Evolutionary conservation across 192 early-diverging fungal genomes (phyloP).

Genomic region (Funneliformis geosporum): DNA sequence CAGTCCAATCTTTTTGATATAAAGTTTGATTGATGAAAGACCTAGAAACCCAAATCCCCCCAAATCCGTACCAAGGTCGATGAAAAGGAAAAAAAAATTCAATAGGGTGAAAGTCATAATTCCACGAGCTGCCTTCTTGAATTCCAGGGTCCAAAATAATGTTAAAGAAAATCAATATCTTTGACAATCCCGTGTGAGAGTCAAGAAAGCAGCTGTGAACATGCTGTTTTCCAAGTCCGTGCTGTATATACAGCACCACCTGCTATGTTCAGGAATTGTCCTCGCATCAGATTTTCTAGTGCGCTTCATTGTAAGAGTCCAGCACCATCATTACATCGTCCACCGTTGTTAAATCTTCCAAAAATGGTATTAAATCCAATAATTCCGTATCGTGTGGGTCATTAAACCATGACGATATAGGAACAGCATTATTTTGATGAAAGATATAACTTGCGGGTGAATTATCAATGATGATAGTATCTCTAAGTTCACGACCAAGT

Average conservation of each 20-base stretch:
- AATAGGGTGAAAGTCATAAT: neutral
- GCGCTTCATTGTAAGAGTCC: constrained; percentile 53
- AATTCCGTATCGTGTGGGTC: constrained; percentile 96
- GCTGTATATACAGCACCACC: neutral
- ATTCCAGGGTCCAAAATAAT: constrained; percentile 24
- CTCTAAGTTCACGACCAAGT: constrained; percentile 81
- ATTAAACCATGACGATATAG: constrained; percentile 95
- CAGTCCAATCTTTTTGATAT: neutral
- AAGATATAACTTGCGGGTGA: constrained; percentile 95
- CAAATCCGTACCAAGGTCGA: neutral
- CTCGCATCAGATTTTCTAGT: constrained; percentile 23
- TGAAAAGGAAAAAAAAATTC: constrained; percentile 17
- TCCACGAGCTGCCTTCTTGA: constrained; percentile 13
- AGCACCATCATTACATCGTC: constrained; percentile 87
- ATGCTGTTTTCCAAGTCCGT: constrained; percentile 16
- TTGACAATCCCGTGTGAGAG: constrained; percentile 22
- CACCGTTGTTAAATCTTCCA: constrained; percentile 86
- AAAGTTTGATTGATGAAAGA: neutral
- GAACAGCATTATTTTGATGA: constrained; percentile 94
- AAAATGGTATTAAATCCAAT: constrained; percentile 90
- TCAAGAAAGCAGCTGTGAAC: constrained; percentile 22
- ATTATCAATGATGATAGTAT: constrained; percentile 94
- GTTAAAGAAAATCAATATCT: constrained; percentile 9
- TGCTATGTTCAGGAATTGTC: constrained; percentile 27
- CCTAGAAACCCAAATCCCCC: neutral